phyloP scores from a whole-genome alignment of 768 basidiomycete genomes.

The Wakefieldia striispora region DNA sequence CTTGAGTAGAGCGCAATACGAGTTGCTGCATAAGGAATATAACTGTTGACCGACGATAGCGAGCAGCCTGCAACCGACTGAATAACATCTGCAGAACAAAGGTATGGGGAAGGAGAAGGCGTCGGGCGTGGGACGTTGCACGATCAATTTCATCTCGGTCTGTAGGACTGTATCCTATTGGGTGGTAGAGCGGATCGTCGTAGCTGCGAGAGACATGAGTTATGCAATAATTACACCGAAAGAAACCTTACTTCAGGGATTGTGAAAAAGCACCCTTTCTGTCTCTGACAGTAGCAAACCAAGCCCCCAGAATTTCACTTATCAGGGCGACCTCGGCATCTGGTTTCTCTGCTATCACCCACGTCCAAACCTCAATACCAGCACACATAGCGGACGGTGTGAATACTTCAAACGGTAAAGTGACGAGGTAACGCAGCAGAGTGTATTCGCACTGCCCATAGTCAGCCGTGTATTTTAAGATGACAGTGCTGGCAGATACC shows the following conservation, averaged over 20 bases:
- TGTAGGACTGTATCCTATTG: conserved; percentile 86
- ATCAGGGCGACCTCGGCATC: conserved; percentile 80
- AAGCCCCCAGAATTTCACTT: conserved; percentile 81
- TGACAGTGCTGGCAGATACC: conserved; percentile 35
- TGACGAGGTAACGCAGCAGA: conserved; percentile 82
- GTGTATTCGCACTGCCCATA: conserved; percentile 74
- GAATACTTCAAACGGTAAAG: conserved; percentile 84
- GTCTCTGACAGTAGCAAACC: conserved; percentile 77
- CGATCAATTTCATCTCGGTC: conserved; percentile 82
- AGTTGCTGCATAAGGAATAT: conserved; percentile 84
- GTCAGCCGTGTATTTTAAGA: conserved; percentile 3
- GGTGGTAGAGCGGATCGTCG: conserved; percentile 82
- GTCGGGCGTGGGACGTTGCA: conserved; percentile 62
- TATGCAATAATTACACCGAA: neutral
- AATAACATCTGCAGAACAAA: conserved; percentile 85
- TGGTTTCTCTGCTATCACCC: conserved; percentile 87
- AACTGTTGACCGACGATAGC: conserved; percentile 80
- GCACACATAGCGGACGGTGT: conserved; percentile 83
- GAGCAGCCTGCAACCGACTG: conserved; percentile 90
- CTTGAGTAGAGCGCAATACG: conserved; percentile 76
- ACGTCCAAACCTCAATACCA: conserved; percentile 94
- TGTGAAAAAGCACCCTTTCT: conserved; percentile 83
- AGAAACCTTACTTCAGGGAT: conserved; percentile 65
- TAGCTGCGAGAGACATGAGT: conserved; percentile 51
- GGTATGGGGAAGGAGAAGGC: conserved; percentile 78